Evolutionary conservation across 257 asterid species (phyloP), one percentile per base, ranked within the genome.

Genomic region (Ehretia macrophylla): DNA sequence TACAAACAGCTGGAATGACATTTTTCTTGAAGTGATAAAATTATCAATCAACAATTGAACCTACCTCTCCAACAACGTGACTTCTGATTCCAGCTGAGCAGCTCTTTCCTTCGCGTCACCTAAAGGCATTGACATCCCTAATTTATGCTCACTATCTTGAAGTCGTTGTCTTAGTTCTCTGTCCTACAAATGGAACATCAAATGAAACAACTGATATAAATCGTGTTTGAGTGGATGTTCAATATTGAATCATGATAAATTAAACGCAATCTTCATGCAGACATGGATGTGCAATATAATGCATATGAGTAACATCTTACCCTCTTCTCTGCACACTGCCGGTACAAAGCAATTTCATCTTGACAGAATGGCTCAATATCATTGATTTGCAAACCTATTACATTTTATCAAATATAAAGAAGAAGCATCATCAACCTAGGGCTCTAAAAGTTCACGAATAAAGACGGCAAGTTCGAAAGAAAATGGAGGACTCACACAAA

Each of bases 111-210:
- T 83, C 51, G 91, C 99, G 59, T 72, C 80, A 47, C 81, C 84
- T 55, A 85, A 60, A 51, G 99, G 99, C 96, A 93, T 89, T 8
- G 96, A 85, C 62, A 77, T 62, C 59, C 99, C 99, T 63, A 93
- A 71, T 75, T 83, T 86, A 69, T 37, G 76, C 67, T 93, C 99
- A 57, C 99, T 93, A 66, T 83, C 97, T 70, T 89, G 95, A 67
- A 93, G 86, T 64, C 95, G 77, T 70, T 72, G 73, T 68, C 99
- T 81, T 17, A 93, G 81, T 56, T 81, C 88, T 71, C 78, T 81
- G 71, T 93, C 97, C 97, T 89, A 72, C 68, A 73, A 62, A 27
- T 23, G 17, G n/a, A 51, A 59, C 11, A n/a, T 35, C 45, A 16
- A 8, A 35, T 45, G 50, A 57, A 38, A 39, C 54, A 37, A 49